phyloP scores from a whole-genome alignment of 257 asterid genomes.

The Phtheirospermum japonicum region DNA sequence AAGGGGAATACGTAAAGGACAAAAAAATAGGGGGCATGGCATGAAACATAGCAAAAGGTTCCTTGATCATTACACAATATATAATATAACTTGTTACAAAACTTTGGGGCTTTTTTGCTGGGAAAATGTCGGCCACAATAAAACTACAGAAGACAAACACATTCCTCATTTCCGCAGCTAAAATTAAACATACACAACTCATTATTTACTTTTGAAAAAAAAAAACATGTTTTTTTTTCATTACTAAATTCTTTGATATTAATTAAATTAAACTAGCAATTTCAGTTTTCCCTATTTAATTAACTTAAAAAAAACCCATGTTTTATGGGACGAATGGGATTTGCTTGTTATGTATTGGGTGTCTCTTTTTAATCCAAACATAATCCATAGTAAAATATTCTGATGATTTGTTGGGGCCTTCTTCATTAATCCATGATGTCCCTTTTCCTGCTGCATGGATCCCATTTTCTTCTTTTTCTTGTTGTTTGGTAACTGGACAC shows the following conservation, averaged over 20 bases:
- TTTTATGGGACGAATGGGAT: slow-evolving; percentile 49
- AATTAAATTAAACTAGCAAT: background rate
- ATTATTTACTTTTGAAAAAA: too few species aligned
- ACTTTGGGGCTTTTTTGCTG: slow-evolving; percentile 21
- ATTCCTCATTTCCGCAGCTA: slow-evolving; percentile 43
- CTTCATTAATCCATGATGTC: slow-evolving; percentile 34
- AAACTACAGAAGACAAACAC: slow-evolving; percentile 36
- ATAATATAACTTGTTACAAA: slow-evolving; percentile 37
- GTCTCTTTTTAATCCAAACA: slow-evolving; percentile 45
- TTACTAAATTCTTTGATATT: slow-evolving; percentile 18
- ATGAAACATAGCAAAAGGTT: slow-evolving; percentile 24
- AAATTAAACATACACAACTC: slow-evolving; percentile 20
- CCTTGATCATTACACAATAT: slow-evolving; percentile 26
- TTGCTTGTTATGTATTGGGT: slow-evolving; percentile 68
- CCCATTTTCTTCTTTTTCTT: slow-evolving; percentile 28
- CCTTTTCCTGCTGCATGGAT: slow-evolving; percentile 39
- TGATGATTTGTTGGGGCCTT: slow-evolving; percentile 34
- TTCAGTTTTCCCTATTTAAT: background rate
- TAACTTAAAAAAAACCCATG: slow-evolving; percentile 9
- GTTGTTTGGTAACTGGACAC: slow-evolving; percentile 38
- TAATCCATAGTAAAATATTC: slow-evolving; percentile 71
- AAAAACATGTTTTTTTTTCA: background rate
- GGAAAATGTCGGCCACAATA: slow-evolving; percentile 51
- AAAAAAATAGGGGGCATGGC: background rate
- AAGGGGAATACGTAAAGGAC: background rate